Evolutionary conservation across 2,329 filamentous ascomycete genomes (phyloP), one percentile per base, ranked within the genome.

Genomic region (Ophiostoma sp.): DNA sequence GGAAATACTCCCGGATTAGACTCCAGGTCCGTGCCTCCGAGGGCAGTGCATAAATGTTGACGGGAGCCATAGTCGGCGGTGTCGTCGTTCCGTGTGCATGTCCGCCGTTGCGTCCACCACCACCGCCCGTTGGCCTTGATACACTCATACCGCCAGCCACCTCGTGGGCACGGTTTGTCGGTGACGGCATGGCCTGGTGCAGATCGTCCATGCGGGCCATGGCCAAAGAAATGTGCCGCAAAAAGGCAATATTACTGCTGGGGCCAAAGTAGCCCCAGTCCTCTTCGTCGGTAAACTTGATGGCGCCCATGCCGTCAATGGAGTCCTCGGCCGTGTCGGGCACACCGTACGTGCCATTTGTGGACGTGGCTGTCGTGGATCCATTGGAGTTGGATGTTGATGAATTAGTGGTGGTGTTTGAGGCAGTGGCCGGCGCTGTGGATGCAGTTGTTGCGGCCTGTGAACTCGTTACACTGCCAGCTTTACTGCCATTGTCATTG

Each of bases 211-310:
- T 57, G 15, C 74, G 57, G 11, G 75, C 68, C 33, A 76, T 61
- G 17, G 77, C 76, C 5, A 69, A 45, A 25, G 71, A 69, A 31
- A 78, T 78, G 57, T 76, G 74, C 0, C 77, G 77, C n/a, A 74
- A 70, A n/a, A 78, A 78, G 8, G 78, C 77, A 17, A 78, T 78
- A 39, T 78, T 78, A 19, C 77, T 78, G 8, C 77, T 77, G 0
- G 78, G 77, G 2, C 77, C 77, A 72, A 77, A 78, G 22, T 76
- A 78, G 1, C 72, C 74, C 22, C 70, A 77, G 50, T 77, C 75
- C n/a, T 76, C 70, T 57, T 76, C 75, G 52, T 76, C 75, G 7
- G 73, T 74, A 28, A 78, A 78, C n/a, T 75, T 72, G 31, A 78
- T 76, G 8, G 77, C 71, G 4, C 77, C 77, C 25, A 79, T 75